Evolutionary conservation across 2,329 filamentous ascomycete genomes (phyloP), one percentile per base, ranked within the genome.

Genomic region (Penicillium sp.): DNA sequence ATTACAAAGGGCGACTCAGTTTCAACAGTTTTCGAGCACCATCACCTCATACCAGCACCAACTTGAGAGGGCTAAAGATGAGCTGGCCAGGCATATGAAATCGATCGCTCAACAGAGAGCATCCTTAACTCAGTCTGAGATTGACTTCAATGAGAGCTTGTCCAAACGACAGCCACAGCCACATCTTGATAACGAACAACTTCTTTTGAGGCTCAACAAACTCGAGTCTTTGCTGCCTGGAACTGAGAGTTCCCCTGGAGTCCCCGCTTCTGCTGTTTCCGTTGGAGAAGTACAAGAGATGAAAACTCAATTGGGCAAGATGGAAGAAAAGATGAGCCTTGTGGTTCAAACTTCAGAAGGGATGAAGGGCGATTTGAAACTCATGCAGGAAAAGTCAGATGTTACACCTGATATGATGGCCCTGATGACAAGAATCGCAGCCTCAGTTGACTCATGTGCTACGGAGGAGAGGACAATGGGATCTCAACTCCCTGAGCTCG

Each of bases 1-100:
- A 43, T 31, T 81, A 4, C 62, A 61, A 65, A 60, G 59, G 61
- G 67, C 16, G 57, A 54, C 39, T 36, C 39, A 18, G 52, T 61
- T 4, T 34, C 47, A 54, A 8, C 56, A 52, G 16, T 71, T 68
- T 43, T 64, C 68, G 4, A 65, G 67, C 5, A 61, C 62, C 4
- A 43, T 59, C 14, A 55, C 63, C 21, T 61, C 54, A 45, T 65
- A 58, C 18, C 61, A 67, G 27, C 49, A 59, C 11, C 52, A 49
- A 55, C 21, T 61, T 46, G 24, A 46, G 22, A 14, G 55, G 55
- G 48, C 42, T 11, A 45, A 58, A 7, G 22, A 54, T 27, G 54
- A 58, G 24, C 24, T 58, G n/a, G 40, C 43, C 2, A 47, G 22
- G 9, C 47, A 38, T 21, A 27, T 14, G 11, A 52, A 36, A 16